Evolutionary conservation across 768 basidiomycete species (phyloP), one percentile per base, ranked within the genome.

Genomic region (Butyriboletus loyo): DNA sequence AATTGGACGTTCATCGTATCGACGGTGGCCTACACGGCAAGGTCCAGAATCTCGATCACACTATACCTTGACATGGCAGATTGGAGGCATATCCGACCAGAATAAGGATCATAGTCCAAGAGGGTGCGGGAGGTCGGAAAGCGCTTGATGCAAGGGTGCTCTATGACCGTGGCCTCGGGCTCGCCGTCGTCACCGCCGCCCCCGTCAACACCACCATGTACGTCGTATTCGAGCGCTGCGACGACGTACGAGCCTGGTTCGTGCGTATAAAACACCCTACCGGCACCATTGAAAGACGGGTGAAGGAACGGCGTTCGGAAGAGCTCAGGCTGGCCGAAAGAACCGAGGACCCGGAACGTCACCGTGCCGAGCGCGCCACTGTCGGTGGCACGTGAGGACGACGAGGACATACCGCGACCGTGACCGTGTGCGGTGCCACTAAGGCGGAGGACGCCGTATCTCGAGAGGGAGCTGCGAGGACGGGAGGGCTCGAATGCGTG

Each of bases 51-150:
- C 40, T 64, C 54, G 9, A 64, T 47, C 17, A 46, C 31, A 1
- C 36, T 31, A 15, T 49, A 34, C 39, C 22, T 46, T 17, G 31
- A 11, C 47, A 39, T 31, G 5, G 5, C 0, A 22, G 10, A 45
- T 30, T 15, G 45, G 2, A 66, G 14, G 24, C 57, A 63, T n/a
- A 64, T 34, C 32, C 53, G 50, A 2, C 63, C 64, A 0, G 39
- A 48, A 45, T 66, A 64, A 4, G 61, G 53, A 48, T 64, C 63
- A 37, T 59, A 65, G 44, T 65, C 60, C 28, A 34, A 22, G 13
- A 65, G 24, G 13, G 19, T 21, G 14, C 43, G 43, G 1, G 22
- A 10, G 6, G 38, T 14, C 13, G 56, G 35, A 27, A 45, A 47
- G 3, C 27, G 41, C 7, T 54, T 25, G 24, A 59, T 34, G 9